Conservation (phyloP, 2,329 filamentous ascomycete species). For the Zasmidium citrigriseum region DNA sequence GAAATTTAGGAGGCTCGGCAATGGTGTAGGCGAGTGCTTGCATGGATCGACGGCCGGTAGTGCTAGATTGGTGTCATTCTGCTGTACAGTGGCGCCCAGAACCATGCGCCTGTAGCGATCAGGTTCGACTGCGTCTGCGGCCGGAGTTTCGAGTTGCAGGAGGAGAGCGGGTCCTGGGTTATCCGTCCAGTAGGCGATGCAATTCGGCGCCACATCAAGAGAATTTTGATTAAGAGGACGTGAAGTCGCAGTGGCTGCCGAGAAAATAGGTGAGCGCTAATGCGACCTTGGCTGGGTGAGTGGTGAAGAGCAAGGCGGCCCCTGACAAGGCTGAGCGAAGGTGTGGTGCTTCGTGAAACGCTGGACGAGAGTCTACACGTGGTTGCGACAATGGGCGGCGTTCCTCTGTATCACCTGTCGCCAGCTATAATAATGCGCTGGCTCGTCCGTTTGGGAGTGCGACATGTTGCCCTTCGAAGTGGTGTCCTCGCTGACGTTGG, state of each 20-base stretch:
- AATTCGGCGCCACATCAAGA: neutral
- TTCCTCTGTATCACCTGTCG: neutral
- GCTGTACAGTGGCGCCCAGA: neutral
- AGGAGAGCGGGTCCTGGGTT: neutral
- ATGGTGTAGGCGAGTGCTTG: neutral
- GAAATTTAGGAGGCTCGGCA: neutral
- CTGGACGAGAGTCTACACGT: constrained; percentile 5
- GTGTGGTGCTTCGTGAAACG: constrained; percentile 6
- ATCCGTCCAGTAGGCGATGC: neutral
- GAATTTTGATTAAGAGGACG: neutral
- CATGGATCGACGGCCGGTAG: neutral
- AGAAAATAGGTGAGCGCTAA: constrained; percentile 4
- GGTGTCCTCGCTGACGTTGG: neutral
- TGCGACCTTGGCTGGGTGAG: neutral
- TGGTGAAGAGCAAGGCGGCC: neutral
- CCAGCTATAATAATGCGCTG: neutral
- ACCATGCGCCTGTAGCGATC: neutral
- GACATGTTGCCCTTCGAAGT: neutral
- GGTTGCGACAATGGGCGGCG: neutral
- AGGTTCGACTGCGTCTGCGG: neutral
- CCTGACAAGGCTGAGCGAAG: neutral
- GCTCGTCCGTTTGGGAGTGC: neutral
- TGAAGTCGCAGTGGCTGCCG: constrained; percentile 1
- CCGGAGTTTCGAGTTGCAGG: neutral
- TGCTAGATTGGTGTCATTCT: constrained; percentile 1